These are phyloP conservation scores for Fraxinus baroniana DNA, from an alignment of 305 asterid genomes.

Conservation along the genomic window DNA sequence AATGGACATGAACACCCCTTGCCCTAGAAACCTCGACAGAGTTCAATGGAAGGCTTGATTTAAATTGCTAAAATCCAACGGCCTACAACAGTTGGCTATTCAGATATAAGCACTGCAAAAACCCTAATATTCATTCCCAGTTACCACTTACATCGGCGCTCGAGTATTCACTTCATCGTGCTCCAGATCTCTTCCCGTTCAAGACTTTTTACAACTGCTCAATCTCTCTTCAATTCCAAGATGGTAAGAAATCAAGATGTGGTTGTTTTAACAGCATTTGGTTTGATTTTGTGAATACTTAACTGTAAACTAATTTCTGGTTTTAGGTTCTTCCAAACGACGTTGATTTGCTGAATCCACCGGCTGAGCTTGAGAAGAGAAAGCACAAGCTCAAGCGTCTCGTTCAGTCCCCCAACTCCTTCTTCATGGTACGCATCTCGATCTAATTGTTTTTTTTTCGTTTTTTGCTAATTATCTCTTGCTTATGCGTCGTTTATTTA, in stretches of 20 bases:
- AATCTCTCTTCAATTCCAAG: background rate
- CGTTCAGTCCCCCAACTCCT: background rate
- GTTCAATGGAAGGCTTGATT: background rate
- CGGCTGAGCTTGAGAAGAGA: constrained; percentile 29
- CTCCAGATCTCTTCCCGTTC: background rate
- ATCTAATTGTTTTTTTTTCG: background rate
- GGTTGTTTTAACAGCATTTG: background rate
- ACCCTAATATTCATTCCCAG: background rate
- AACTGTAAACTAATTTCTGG: background rate
- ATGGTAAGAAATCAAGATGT: background rate
- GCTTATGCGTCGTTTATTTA: background rate
- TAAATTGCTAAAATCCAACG: background rate
- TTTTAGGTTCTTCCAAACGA: constrained; percentile 27
- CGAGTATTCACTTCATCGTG: background rate
- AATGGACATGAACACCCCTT: background rate
- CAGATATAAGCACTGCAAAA: background rate
- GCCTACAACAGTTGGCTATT: background rate
- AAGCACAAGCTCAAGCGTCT: constrained; percentile 29
- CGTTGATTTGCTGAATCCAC: constrained; percentile 27
- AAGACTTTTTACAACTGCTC: background rate
- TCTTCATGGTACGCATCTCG: background rate
- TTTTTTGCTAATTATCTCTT: background rate
- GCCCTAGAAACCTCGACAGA: background rate
- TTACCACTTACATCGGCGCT: background rate
- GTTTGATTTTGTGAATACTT: background rate